Base-by-base conservation (phyloP, 306 rosid genomes). In the Styphnolobium japonicum region DNA sequence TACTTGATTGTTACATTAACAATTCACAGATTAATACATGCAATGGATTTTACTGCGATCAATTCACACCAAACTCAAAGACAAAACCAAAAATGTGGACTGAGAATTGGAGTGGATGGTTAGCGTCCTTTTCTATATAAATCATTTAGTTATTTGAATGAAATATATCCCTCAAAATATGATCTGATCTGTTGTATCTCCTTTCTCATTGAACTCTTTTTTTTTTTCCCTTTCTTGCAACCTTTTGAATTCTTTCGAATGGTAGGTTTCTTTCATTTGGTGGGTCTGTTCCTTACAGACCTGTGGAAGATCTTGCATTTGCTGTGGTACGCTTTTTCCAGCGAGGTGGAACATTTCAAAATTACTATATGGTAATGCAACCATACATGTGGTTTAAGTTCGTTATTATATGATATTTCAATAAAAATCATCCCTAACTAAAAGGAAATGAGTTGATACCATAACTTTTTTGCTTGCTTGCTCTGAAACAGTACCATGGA, bases 51-150 rank as follows among this genome's bases (percentile, higher is more conserved):
- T 93, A 96, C 82, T 91, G 99, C 57, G 98, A 96, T 75, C 97
- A 96, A 79, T 96, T 92, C 79, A 85, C 89, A 68, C 98, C 99
- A 56, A 96, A 88, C 88, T 89, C 98, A 34, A 83, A 90, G 39
- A 79, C 81, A 40, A 96, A 88, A 71, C 99, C 99, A 22, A 96
- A 93, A 85, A 86, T 96, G 85, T 96, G 99, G 99, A 96, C 99
- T 45, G 99, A 96, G 88, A 90, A 90, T 85, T 96, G 94, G 94
- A 86, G 76, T 80, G 98, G 97, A 88, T 96, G 99, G 99, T 96
- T 69, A 82, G 88, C 43, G 4, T 75, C 49, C 60, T 66, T 80
- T 63, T 58, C 34, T 36, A 31, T 77, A 72, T 57, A 7, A 40
- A 71, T 51, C 45, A 21, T 12, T 75, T 36, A 48, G 42, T 70